These are phyloP conservation scores for Leccinum broughii DNA, from an alignment of 768 basidiomycete genomes.

Conservation along the genomic window DNA sequence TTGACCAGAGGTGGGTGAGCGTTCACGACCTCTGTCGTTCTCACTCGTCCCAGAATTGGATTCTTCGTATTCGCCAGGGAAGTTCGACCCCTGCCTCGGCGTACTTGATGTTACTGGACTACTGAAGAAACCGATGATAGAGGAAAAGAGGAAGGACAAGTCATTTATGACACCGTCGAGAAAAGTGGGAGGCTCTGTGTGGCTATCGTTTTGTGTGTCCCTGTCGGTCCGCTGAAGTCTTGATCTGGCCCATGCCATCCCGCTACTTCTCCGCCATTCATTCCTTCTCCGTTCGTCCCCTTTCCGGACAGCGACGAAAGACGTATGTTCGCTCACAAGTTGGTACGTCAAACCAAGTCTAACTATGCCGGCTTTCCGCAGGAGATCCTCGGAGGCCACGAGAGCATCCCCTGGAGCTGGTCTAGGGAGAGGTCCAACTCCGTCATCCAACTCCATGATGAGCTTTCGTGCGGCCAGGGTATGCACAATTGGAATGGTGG, in stretches of 20 bases:
- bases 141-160: conserved; percentile 17
- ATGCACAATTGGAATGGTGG: conserved; percentile 43
- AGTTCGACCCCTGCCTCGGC: background rate
- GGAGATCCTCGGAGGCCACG: conserved; percentile 32
- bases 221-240: conserved; percentile 10
- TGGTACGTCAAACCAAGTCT: conserved; percentile 52
- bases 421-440: conserved; percentile 34
- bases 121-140: conserved; percentile 15
- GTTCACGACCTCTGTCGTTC: conserved; percentile 6
- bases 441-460: conserved; percentile 51
- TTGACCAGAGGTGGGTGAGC: background rate
- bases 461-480: conserved; percentile 53
- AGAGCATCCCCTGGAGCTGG: conserved; percentile 26
- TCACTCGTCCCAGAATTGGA: conserved; percentile 16
- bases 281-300: conserved; percentile 24
- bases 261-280: background rate
- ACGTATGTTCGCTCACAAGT: conserved; percentile 52
- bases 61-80: conserved; percentile 24
- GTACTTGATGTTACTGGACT: background rate
- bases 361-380: conserved; percentile 47
- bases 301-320: conserved; percentile 54
- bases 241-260: conserved; percentile 16
- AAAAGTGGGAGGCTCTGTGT: conserved; percentile 4
- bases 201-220: background rate
- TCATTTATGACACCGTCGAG: conserved; percentile 22